phyloP scores from a whole-genome alignment of 768 basidiomycete species.

The Baorangia bicolor region DNA sequence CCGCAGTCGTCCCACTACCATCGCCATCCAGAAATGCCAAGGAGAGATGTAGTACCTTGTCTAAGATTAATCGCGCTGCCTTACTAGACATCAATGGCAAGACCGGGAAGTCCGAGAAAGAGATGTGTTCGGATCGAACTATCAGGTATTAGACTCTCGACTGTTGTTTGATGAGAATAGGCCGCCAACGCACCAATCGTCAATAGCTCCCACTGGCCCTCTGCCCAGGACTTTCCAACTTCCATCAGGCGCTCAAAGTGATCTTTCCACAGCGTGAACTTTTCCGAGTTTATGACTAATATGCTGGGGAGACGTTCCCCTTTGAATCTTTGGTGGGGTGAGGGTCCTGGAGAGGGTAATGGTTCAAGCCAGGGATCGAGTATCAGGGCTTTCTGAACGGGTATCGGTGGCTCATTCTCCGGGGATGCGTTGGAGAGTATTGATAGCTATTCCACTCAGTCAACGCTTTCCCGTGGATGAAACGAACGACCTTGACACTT shows the following conservation, averaged over 20 bases:
- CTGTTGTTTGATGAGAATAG: neutral
- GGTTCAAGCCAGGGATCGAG: slow-evolving; percentile 89
- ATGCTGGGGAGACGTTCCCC: slow-evolving; percentile 36
- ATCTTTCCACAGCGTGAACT: slow-evolving; percentile 75
- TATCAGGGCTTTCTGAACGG: slow-evolving; percentile 56
- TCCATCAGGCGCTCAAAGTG: slow-evolving; percentile 63
- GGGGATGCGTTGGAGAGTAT: slow-evolving; percentile 53
- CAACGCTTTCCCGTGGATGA: neutral
- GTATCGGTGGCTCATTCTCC: slow-evolving; percentile 42
- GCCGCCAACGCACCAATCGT: slow-evolving; percentile 53
- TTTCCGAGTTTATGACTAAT: slow-evolving; percentile 74
- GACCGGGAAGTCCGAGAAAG: slow-evolving; percentile 31
- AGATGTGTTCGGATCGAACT: slow-evolving; percentile 26
- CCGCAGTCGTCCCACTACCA: neutral
- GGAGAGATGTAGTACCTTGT: slow-evolving; percentile 23
- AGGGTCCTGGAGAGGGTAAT: slow-evolving; percentile 55
- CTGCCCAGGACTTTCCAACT: slow-evolving; percentile 56
- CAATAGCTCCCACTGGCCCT: slow-evolving; percentile 41
- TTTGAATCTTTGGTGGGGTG: slow-evolving; percentile 16
- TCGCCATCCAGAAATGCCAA: slow-evolving; percentile 25
- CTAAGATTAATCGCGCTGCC: slow-evolving; percentile 19
- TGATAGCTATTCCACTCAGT: slow-evolving; percentile 42
- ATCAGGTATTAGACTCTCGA: neutral
- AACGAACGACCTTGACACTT: slow-evolving; percentile 17
- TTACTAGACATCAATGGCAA: slow-evolving; percentile 22